These are phyloP conservation scores for Saxophila tyrrhenica DNA, from an alignment of 495 filamentous ascomycete genomes.

Conservation along the genomic window DNA sequence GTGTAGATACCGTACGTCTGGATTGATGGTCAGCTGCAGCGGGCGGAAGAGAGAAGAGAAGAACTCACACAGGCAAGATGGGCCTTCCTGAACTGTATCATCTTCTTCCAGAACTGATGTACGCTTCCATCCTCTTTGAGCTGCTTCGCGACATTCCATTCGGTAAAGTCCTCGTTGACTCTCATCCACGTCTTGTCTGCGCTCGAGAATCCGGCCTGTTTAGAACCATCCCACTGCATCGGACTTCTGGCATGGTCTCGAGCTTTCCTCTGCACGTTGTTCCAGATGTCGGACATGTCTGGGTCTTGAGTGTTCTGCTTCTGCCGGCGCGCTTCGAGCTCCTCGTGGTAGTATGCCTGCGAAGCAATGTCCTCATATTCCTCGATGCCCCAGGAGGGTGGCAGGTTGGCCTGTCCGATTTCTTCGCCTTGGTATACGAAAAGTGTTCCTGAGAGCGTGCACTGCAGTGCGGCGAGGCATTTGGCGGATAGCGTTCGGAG, in stretches of 20 bases:
- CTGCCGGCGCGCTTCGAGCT: neutral
- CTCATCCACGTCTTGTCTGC: conserved; percentile 51
- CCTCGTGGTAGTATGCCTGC: conserved; percentile 16
- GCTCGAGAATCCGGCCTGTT: conserved; percentile 45
- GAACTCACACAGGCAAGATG: conserved; percentile 47
- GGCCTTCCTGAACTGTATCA: conserved; percentile 44
- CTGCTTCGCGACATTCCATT: conserved; percentile 42
- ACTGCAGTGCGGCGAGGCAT: conserved; percentile 22
- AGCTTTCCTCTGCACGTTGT: conserved; percentile 47
- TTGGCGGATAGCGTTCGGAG: conserved; percentile 22
- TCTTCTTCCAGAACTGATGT: conserved; percentile 41
- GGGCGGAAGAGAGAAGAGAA: neutral
- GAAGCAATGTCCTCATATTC: conserved; percentile 28
- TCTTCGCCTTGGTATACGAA: conserved; percentile 33
- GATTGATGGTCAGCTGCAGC: neutral
- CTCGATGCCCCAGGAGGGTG: conserved; percentile 23
- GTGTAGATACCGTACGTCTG: conserved; percentile 42
- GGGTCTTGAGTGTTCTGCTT: conserved; percentile 22
- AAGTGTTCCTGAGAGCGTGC: conserved; percentile 23
- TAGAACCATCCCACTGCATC: conserved; percentile 47
- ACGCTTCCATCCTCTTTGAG: conserved; percentile 35
- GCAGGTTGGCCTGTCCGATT: conserved; percentile 28
- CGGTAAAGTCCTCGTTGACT: conserved; percentile 41
- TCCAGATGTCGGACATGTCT: conserved; percentile 42
- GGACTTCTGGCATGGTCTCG: conserved; percentile 52